Evolutionary conservation across 1,284 basidiomycete species (phyloP).

Genomic region (Ganoderma sp.): DNA sequence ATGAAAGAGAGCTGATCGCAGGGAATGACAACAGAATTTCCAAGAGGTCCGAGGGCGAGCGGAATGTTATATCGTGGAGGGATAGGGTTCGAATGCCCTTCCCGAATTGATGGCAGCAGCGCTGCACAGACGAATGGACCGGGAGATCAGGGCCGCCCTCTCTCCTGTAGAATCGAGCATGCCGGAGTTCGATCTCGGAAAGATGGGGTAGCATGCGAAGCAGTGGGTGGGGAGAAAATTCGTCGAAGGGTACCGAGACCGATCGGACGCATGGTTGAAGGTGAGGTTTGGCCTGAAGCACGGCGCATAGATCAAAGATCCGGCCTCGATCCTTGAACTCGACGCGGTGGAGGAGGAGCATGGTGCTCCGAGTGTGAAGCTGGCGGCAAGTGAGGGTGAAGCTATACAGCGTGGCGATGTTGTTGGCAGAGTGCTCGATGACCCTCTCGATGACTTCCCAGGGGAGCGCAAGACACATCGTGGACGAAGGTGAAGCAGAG

Average conservation of each 20-base stretch:
- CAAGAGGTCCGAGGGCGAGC: neutral
- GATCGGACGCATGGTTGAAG: neutral
- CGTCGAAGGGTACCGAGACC: neutral
- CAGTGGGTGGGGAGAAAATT: neutral
- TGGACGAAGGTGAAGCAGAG: too few relatives aligned
- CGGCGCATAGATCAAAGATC: neutral
- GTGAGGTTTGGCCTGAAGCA: neutral
- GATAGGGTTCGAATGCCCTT: neutral
- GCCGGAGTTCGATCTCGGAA: neutral
- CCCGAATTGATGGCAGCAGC: neutral
- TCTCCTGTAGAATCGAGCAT: too few relatives aligned
- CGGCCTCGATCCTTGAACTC: neutral
- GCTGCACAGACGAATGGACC: neutral
- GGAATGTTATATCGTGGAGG: neutral
- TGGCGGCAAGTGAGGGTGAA: slow-evolving; percentile 4
- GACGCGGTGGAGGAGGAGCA: neutral
- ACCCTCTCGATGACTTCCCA: slow-evolving; percentile 8
- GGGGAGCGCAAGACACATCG: neutral
- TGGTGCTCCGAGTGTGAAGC: neutral
- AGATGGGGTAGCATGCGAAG: neutral
- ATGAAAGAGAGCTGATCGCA: neutral
- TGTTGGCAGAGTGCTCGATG: neutral
- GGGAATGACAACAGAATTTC: neutral
- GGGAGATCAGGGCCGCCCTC: too few relatives aligned
- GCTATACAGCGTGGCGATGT: neutral